Conservation (phyloP, 2,329 filamentous ascomycete species). For the Cordyceps cicadae region DNA sequence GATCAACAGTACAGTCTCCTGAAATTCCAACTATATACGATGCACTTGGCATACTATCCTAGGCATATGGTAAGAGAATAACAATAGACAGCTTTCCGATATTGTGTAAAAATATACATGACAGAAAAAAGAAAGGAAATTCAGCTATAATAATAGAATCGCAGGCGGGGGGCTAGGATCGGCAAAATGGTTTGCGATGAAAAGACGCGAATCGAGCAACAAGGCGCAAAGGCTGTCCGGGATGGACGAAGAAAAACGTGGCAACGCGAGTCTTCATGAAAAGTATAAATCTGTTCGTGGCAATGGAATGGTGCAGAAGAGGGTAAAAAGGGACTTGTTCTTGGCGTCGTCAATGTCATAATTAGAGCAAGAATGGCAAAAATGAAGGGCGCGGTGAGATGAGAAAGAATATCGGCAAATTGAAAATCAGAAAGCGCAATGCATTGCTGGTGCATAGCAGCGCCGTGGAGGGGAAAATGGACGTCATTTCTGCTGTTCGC, state of each 20-base stretch:
- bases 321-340: neutral
- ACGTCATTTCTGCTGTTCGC: neutral
- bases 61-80: neutral
- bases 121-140: neutral
- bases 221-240: neutral
- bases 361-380: neutral
- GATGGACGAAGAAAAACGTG: neutral
- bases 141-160: neutral
- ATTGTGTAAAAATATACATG: neutral
- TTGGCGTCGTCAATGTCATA: conserved; percentile 9
- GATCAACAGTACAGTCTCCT: neutral
- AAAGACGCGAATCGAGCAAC: neutral
- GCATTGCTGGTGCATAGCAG: neutral
- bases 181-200: neutral
- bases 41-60: neutral
- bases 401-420: neutral
- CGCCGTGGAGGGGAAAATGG: neutral
- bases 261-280: neutral
- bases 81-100: neutral
- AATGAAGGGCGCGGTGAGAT: neutral
- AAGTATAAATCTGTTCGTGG: neutral
- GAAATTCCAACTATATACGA: neutral
- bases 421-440: neutral
- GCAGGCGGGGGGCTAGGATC: neutral
- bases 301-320: neutral